phyloP scores from a whole-genome alignment of 2,329 filamentous ascomycete species.

The Claviceps paspali region DNA sequence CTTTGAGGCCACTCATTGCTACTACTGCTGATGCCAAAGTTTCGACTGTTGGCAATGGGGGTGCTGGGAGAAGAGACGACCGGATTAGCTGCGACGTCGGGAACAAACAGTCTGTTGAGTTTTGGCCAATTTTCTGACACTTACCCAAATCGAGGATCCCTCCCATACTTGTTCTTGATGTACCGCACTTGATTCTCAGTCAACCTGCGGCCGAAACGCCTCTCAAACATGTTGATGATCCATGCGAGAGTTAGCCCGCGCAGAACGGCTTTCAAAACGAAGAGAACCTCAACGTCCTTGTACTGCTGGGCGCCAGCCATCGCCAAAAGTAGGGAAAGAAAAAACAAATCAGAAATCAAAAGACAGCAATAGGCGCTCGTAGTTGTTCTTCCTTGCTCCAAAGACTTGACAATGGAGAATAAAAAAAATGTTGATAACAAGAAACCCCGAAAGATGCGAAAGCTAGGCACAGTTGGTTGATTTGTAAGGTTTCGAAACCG shows the following conservation, averaged over 20 bases:
- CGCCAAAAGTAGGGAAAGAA: no score
- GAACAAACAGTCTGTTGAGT: no score
- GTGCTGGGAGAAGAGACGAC: not conserved
- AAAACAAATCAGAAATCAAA: no score
- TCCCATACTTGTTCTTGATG: constrained; percentile 25
- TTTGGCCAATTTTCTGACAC: no score
- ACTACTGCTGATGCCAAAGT: constrained; percentile 1
- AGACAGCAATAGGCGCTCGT: no score
- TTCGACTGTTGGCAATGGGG: constrained; percentile 2
- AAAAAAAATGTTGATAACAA: no score
- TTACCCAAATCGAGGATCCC: constrained; percentile 23
- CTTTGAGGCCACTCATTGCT: constrained; percentile 1
- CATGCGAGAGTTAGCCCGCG: constrained; percentile 11
- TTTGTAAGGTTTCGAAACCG: no score
- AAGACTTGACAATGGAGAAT: no score
- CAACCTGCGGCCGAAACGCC: constrained; percentile 15
- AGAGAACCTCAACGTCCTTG: constrained; percentile 19
- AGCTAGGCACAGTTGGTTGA: no score
- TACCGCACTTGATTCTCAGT: constrained; percentile 23
- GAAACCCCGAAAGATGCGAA: no score
- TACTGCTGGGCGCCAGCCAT: constrained; percentile 23
- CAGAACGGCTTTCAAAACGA: constrained; percentile 17
- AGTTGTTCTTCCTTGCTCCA: no score
- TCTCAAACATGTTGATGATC: constrained; percentile 15
- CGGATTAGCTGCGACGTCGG: no score